Conservation (phyloP, 169 alveolate genomes). For the Hepatocystis sp. region DNA sequence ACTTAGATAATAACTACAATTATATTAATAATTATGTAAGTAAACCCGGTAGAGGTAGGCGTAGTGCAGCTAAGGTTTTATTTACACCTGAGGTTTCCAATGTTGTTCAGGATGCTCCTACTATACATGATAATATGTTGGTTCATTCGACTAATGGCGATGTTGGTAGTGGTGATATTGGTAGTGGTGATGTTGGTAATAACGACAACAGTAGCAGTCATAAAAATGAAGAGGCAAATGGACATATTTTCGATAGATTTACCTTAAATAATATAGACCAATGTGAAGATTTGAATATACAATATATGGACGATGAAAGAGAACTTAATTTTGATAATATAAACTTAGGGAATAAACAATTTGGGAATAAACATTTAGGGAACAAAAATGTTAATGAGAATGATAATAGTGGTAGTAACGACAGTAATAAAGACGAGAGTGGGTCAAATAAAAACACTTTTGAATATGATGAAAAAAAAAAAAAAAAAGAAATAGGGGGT, state of each 20-base stretch:
- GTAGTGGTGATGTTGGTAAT: too few species aligned
- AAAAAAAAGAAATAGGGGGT: not conserved
- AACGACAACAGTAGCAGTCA: too few species aligned
- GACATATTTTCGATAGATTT: not conserved
- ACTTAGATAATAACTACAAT: slow-evolving; percentile 19
- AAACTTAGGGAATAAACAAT: not conserved
- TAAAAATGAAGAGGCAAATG: not conserved
- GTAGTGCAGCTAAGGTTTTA: too few species aligned
- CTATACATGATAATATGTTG: too few species aligned
- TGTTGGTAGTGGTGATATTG: too few species aligned
- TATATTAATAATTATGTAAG: too few species aligned
- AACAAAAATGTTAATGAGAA: not conserved
- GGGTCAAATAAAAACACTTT: too few species aligned
- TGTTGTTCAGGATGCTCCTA: too few species aligned
- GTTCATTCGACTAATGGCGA: too few species aligned
- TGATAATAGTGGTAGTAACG: slow-evolving; percentile 1
- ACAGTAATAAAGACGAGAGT: not conserved
- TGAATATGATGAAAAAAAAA: not conserved
- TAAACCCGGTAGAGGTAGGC: too few species aligned
- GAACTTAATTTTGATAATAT: slow-evolving; percentile 35
- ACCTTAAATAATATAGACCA: slow-evolving; percentile 38
- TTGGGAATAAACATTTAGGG: not conserved
- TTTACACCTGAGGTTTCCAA: too few species aligned
- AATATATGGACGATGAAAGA: slow-evolving; percentile 49
- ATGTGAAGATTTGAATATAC: slow-evolving; percentile 73